phyloP scores from a whole-genome alignment of 2,329 filamentous ascomycete species.

The Apiospora rasikravindrae region DNA sequence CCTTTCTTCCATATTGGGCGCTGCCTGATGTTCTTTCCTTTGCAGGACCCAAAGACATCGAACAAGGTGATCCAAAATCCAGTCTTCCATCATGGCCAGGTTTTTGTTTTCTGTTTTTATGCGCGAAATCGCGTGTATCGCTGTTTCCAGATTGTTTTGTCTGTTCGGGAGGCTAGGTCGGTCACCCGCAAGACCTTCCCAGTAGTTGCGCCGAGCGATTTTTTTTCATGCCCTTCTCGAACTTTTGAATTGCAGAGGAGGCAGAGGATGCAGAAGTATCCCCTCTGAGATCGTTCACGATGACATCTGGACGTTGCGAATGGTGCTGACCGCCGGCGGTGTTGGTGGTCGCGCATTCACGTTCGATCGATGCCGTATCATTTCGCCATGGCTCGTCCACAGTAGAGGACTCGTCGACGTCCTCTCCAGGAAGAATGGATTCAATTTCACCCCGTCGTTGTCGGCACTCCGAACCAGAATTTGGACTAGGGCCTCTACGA shows the following conservation, averaged over 20 bases:
- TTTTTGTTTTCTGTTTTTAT: neutral
- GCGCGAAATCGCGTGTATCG: neutral
- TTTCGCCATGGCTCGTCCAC: neutral
- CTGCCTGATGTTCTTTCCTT: neutral
- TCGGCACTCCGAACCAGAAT: neutral
- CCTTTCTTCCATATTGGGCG: neutral
- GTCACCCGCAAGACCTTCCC: neutral
- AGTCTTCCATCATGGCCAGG: neutral
- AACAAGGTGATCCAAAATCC: neutral
- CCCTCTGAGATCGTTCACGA: neutral
- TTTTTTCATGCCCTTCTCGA: neutral
- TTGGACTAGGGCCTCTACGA: neutral
- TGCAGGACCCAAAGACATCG: neutral
- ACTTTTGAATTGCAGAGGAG: neutral
- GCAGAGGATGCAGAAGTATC: neutral
- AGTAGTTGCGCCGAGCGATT: neutral
- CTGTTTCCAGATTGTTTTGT: neutral
- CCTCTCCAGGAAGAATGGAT: neutral
- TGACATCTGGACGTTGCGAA: neutral
- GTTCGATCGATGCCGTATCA: neutral
- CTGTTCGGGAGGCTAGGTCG: neutral
- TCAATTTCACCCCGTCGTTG: neutral
- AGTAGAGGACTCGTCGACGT: neutral
- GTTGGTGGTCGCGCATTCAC: neutral
- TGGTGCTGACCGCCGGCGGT: neutral